phyloP scores from a whole-genome alignment of 2,329 filamentous ascomycete genomes.

The Lasiodiplodia theobromae region DNA sequence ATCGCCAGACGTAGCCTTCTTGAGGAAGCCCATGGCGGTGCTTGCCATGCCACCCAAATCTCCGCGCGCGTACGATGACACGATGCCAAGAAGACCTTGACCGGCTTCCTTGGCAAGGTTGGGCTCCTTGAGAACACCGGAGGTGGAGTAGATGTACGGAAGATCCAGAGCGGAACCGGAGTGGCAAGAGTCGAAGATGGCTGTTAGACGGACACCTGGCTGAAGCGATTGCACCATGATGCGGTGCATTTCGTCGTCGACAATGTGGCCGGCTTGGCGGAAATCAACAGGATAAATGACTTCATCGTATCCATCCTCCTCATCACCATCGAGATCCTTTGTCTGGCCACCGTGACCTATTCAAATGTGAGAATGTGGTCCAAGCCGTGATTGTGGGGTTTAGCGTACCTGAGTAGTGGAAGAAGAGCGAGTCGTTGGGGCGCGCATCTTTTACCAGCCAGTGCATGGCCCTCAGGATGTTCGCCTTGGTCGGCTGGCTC shows the following conservation, averaged over 20 bases:
- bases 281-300: constrained; percentile 87
- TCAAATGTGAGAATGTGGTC: constrained; percentile 1
- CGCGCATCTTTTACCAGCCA: constrained; percentile 95
- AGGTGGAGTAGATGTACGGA: constrained; percentile 81
- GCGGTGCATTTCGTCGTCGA: constrained; percentile 82
- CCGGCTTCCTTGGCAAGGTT: constrained; percentile 82
- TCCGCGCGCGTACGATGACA: constrained; percentile 81
- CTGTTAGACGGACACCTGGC: constrained; percentile 82
- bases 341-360: constrained; percentile 81
- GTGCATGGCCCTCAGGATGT: constrained; percentile 95
- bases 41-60: constrained; percentile 83
- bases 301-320: constrained; percentile 82
- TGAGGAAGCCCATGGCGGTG: constrained; percentile 83
- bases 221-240: constrained; percentile 80
- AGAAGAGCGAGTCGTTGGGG: constrained; percentile 94
- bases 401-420: constrained; percentile 87
- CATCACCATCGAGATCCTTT: constrained; percentile 78
- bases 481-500: constrained; percentile 95
- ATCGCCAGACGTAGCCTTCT: constrained; percentile 83
- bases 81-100: constrained; percentile 72
- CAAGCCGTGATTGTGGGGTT: background rate
- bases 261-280: constrained; percentile 78
- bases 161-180: constrained; percentile 79
- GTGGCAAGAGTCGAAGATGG: constrained; percentile 84
- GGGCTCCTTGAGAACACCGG: constrained; percentile 81